Evolutionary conservation across 305 asterid species (phyloP).

Genomic region (Plantago lanceolata): DNA sequence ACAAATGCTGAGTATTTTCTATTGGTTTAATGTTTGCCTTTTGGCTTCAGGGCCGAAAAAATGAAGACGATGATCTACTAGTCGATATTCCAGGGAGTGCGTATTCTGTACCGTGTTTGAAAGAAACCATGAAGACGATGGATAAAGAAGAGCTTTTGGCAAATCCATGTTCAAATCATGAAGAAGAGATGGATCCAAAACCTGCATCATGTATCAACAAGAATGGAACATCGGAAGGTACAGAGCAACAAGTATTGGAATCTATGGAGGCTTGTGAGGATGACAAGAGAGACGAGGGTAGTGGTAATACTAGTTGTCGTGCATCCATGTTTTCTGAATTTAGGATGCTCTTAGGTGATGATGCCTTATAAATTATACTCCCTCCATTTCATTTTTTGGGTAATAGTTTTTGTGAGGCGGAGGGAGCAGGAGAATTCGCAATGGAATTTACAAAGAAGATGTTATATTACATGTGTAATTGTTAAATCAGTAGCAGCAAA

Average conservation of each 20-base stretch:
- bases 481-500: no score
- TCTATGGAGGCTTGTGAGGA: slow-evolving; percentile 5
- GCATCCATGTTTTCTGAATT: slow-evolving; percentile 9
- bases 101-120: slow-evolving; percentile 45
- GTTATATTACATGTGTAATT: no score
- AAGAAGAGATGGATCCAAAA: slow-evolving; percentile 18
- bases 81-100: slow-evolving; percentile 91
- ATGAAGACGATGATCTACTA: slow-evolving; percentile 44
- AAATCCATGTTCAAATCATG: slow-evolving; percentile 8
- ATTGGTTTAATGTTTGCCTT: neutral
- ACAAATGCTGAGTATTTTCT: neutral
- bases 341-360: neutral
- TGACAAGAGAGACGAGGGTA: neutral
- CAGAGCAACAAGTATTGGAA: neutral
- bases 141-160: slow-evolving; percentile 27
- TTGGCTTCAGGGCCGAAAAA: neutral
- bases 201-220: slow-evolving; percentile 6
- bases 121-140: slow-evolving; percentile 22
- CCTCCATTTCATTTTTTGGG: no score
- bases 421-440: no score
- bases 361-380: no score
- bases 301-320: neutral
- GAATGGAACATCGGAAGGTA: slow-evolving; percentile 16
- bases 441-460: no score
- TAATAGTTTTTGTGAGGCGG: no score